Percentiles rank a stretch among this genome's conserved stretches.
Evolutionary conservation across 1,284 basidiomycete genomes (phyloP).

Genomic region (Trametes sp.): DNA sequence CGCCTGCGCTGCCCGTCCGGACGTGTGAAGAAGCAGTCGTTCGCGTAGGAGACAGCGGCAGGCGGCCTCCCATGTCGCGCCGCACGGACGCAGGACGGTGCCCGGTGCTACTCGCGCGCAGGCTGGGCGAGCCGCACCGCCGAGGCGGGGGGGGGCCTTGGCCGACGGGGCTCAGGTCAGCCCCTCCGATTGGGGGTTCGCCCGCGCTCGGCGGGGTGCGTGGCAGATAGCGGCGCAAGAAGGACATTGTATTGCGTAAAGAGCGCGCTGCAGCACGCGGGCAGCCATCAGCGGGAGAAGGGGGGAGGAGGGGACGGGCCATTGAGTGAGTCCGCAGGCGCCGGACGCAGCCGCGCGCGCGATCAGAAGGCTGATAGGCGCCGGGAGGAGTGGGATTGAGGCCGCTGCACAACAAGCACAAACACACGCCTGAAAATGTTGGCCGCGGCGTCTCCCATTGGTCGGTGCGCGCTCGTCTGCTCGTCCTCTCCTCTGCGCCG

Average conservation of each 20-base stretch:
- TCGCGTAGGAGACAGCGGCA: not conserved
- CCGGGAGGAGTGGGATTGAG: constrained; percentile 31
- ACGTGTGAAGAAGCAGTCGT: not conserved
- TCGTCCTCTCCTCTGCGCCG: constrained; percentile 1
- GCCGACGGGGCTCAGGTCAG: not conserved
- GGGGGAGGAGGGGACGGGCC: constrained; percentile 9
- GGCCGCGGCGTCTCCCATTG: constrained; percentile 19
- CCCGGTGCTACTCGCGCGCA: not conserved
- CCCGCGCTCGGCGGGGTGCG: constrained; percentile 19
- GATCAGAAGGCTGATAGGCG: constrained; percentile 33
- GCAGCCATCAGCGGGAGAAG: constrained; percentile 31
- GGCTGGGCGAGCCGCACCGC: not conserved
- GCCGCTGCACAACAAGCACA: constrained; percentile 37
- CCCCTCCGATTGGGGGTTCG: not conserved
- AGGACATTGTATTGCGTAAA: constrained; percentile 18
- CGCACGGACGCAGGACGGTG: not conserved
- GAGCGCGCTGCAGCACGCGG: constrained; percentile 7
- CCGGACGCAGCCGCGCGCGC: constrained; percentile 7
- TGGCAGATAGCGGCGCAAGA: constrained; percentile 13
- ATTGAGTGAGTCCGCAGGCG: constrained; percentile 26
- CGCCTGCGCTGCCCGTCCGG: not conserved
- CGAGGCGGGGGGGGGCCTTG: not conserved
- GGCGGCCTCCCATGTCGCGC: not conserved
- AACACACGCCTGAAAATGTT: constrained; percentile 35
- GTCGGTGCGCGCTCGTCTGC: constrained; percentile 2